Evolutionary conservation across 2,329 filamentous ascomycete species (phyloP).

Genomic region (Bipolaris cookei): DNA sequence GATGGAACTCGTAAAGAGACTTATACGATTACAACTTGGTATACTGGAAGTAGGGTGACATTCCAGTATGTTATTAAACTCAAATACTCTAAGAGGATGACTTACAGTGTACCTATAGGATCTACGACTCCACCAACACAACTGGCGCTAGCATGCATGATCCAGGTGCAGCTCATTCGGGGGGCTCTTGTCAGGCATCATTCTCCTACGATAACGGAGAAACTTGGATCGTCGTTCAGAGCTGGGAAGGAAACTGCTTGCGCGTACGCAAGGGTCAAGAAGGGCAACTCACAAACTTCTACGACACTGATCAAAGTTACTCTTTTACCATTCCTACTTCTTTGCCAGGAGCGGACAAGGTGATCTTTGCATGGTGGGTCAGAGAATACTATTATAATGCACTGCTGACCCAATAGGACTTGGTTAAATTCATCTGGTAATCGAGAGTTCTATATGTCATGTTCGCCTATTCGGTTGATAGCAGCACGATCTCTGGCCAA

Average conservation of each 20-base stretch:
- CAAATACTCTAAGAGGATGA: not conserved
- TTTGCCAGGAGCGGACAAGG: slow-evolving; percentile 40
- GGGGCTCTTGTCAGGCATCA: slow-evolving; percentile 54
- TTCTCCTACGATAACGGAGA: slow-evolving; percentile 51
- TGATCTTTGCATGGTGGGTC: slow-evolving; percentile 51
- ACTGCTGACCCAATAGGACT: slow-evolving; percentile 8
- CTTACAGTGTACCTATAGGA: not conserved
- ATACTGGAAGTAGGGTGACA: slow-evolving; percentile 3
- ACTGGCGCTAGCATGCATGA: slow-evolving; percentile 13
- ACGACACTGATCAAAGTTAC: slow-evolving; percentile 49
- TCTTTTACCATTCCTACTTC: slow-evolving; percentile 51
- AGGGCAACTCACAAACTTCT: slow-evolving; percentile 19
- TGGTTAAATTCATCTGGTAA: slow-evolving; percentile 50
- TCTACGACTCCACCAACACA: slow-evolving; percentile 10
- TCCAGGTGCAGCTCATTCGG: slow-evolving; percentile 43
- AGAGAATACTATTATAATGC: not conserved
- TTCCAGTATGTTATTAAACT: slow-evolving; percentile 6
- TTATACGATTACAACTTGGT: slow-evolving; percentile 6
- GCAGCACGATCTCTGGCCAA: not conserved
- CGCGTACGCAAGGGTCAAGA: slow-evolving; percentile 28
- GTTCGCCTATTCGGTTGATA: slow-evolving; percentile 44
- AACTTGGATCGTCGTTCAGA: slow-evolving; percentile 50
- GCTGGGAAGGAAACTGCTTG: slow-evolving; percentile 55
- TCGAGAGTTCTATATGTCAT: slow-evolving; percentile 54
- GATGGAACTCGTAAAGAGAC: not conserved